Base-by-base conservation (phyloP, 2,329 filamentous ascomycete species). In the Fusarium beomiforme region DNA sequence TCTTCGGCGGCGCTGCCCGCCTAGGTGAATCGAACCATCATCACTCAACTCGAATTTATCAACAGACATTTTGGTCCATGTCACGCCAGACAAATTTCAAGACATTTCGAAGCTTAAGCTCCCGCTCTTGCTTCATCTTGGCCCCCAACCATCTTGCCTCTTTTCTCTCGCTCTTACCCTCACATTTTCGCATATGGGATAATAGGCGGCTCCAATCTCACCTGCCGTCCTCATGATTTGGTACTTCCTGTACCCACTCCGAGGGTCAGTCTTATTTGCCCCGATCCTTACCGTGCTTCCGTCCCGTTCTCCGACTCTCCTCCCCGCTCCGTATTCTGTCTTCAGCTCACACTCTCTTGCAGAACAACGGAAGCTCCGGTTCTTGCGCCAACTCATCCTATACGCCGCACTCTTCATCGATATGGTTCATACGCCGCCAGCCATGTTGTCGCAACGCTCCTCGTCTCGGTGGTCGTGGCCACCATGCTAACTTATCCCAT, bases 291-390 rank as follows among this genome's bases (percentile, higher is more conserved):
- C 53, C 36, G 51, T 59, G 57, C 51, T 60, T 60, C 67, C 54
- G 64, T 73, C 55, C 67, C 69, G 29, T 51, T 51, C 47, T 53
- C 57, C 47, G 60, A 59, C 23, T 50, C 65, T 42, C 42, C 58
- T 51, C 49, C 62, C 49, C 64, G 46, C 53, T 46, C 54, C 34
- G 57, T 68, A 49, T 21, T 60, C 56, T 61, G 42, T 54, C 55
- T 60, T 64, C 57, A 60, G 53, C 74, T 77, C 64, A 65, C 72
- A 61, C 68, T 23, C 54, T 54, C 39, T 69, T 50, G 37, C 72
- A 93, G 92, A 83, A 94, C 92, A 63, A 92, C 91, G 72, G 89
- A 93, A 83, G 90, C 91, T 72, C 92, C 92, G 64, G 84, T 87
- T 66, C 87, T 94, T 70, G 82, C 86, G 67, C 83, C 87, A 47